Evolutionary conservation across 2,329 filamentous ascomycete genomes (phyloP), one percentile per base, ranked within the genome.

Genomic region (Pestalotiopsis sp.): DNA sequence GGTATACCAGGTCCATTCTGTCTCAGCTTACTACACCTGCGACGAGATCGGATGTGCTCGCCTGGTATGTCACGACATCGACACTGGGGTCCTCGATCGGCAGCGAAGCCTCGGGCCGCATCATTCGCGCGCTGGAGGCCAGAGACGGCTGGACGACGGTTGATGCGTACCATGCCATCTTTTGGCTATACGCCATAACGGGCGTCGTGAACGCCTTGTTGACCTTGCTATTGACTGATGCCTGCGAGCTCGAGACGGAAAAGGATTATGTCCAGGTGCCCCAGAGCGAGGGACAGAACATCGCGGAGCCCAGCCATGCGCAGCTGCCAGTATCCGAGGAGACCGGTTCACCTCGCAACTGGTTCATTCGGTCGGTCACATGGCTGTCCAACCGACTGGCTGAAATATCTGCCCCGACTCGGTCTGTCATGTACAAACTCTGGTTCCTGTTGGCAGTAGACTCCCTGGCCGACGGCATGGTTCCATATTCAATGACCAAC

Each of bases 371-470:
- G 68, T n/a, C 60, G 31, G 23, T 72, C 17, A 62, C 72, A 11
- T 80, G 77, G 73, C 49, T 77, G 12, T 74, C 72, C 11, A 79
- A 77, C 71, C 82, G 77, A 64, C 81, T 89, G 52, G 79, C 85
- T 1, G 82, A 88, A 70, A 90, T 92, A 65, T 91, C 90, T 0
- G 76, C 79, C 1, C 79, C 85, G 14, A 91, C 90, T 0, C 83
- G 86, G 13, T 82, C 81, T 1, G 83, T 88, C 73, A 90, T 92
- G 85, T 87, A 87, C 77, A 87, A 88, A 64, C 80, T 92, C 3
- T 92, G 90, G 88, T 85, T 90, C 69, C 83, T 92, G 7, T 82
- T 92, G 11, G 84, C 86, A 25, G 81, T 92, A 27, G 90, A 92
- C 77, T 89, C 88, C 2, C 81, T 91, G 11, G 88, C 90, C 14